phyloP scores from a whole-genome alignment of 306 rosid species.

The Quercus glauca region DNA sequence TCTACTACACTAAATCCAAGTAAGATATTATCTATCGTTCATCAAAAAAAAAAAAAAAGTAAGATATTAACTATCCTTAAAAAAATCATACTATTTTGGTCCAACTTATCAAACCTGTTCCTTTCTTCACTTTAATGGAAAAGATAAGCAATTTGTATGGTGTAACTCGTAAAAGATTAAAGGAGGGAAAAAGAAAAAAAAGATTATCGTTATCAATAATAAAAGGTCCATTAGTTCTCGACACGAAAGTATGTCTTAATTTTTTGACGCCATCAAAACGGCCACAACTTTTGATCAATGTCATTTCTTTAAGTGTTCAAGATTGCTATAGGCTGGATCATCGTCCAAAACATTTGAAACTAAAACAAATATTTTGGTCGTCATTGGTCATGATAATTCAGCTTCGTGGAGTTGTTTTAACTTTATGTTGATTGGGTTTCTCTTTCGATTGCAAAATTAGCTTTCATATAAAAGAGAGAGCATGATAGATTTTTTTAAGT shows the following conservation, averaged over 20 bases:
- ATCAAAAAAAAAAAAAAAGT: too few species aligned
- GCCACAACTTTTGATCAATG: slow-evolving; percentile 3
- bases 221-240: background rate
- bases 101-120: slow-evolving; percentile 19
- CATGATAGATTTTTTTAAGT: slow-evolving; percentile 29
- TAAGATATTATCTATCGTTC: background rate
- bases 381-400: slow-evolving; percentile 11
- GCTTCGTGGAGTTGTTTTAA: slow-evolving; percentile 23
- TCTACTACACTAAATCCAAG: background rate
- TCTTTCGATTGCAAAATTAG: slow-evolving; percentile 25
- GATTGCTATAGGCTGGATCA: slow-evolving; percentile 19
- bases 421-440: slow-evolving; percentile 17
- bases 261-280: background rate
- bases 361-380: background rate
- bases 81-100: background rate
- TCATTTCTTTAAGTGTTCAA: background rate
- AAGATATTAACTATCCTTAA: background rate
- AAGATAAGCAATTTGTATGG: slow-evolving; percentile 21
- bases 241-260: background rate
- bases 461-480: slow-evolving; percentile 38
- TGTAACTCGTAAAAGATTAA: slow-evolving; percentile 1
- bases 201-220: slow-evolving; percentile 8
- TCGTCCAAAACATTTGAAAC: slow-evolving; percentile 20
- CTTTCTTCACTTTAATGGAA: slow-evolving; percentile 16
- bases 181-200: background rate